Conservation (phyloP, 108 stramenopile genomes). For the Epithemia pelagica region DNA sequence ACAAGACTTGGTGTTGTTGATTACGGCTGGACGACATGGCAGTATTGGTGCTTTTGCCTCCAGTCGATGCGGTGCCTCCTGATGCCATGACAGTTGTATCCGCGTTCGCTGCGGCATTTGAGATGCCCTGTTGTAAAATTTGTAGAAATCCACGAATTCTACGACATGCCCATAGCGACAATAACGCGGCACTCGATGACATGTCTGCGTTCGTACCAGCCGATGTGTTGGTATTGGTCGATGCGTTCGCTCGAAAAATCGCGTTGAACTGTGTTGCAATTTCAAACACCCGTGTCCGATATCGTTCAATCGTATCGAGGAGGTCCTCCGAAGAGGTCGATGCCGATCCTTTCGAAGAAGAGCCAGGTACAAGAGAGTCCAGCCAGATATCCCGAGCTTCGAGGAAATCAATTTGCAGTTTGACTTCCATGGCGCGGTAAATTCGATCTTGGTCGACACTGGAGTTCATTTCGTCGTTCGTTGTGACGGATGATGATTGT, state of each 20-base stretch:
- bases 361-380: conserved; percentile 41
- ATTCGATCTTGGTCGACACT: conserved; percentile 47
- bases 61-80: too few species aligned
- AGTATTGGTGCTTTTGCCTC: too few species aligned
- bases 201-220: too few species aligned
- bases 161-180: conserved; percentile 78
- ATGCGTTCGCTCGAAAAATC: conserved; percentile 58
- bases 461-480: too few species aligned
- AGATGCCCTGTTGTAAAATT: too few species aligned
- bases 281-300: conserved; percentile 82
- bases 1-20: too few species aligned
- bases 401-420: conserved; percentile 77
- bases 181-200: conserved; percentile 49
- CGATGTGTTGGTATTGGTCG: conserved; percentile 19
- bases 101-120: conserved; percentile 31
- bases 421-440: conserved; percentile 70
- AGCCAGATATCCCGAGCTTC: conserved; percentile 82
- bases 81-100: too few species aligned
- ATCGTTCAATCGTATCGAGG: conserved; percentile 79
- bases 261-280: conserved; percentile 84
- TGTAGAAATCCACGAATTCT: conserved; percentile 65
- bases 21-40: too few species aligned
- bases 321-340: conserved; percentile 57
- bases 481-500: too few species aligned
- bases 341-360: conserved; percentile 17